A percentile compares a stretch with the other conserved stretches of the same genome.
These are phyloP conservation scores for Leccinum sublutescens DNA, from an alignment of 768 basidiomycete genomes.

Conservation along the genomic window DNA sequence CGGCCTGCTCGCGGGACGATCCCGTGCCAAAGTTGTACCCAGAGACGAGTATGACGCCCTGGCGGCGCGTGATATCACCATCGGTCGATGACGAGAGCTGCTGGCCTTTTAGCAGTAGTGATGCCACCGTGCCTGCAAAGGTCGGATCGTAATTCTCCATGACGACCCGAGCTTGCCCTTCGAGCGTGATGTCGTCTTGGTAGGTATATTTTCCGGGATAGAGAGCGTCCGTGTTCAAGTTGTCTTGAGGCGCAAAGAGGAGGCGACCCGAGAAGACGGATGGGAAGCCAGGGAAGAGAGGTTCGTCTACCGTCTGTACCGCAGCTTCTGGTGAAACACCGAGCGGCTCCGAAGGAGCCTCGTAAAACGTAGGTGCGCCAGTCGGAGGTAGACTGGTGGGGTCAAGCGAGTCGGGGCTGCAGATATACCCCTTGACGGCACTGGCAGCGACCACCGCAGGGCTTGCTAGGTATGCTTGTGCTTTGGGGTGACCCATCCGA, in stretches of 20 bases:
- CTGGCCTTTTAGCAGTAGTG: conserved; percentile 35
- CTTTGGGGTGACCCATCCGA: conserved; percentile 95
- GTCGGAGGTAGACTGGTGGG: conserved; percentile 46
- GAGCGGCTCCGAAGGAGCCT: conserved; percentile 34
- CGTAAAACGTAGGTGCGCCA: conserved; percentile 57
- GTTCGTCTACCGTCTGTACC: conserved; percentile 43
- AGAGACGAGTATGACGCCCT: conserved; percentile 79
- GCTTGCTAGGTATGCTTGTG: conserved; percentile 92
- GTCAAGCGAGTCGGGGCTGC: conserved; percentile 72
- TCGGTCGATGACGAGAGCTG: conserved; percentile 16
- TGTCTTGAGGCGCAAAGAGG: conserved; percentile 95
- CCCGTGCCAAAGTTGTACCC: conserved; percentile 99
- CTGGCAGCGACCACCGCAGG: conserved; percentile 97
- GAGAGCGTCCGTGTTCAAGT: conserved; percentile 96
- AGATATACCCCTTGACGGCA: conserved; percentile 89
- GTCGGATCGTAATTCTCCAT: conserved; percentile 99
- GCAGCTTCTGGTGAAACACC: conserved; percentile 30
- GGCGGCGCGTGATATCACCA: conserved; percentile 37
- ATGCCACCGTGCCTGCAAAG: conserved; percentile 71
- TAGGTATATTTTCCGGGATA: conserved; percentile 99
- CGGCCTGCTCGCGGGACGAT: conserved; percentile 97
- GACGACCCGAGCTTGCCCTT: conserved; percentile 90
- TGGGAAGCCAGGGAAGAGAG: conserved; percentile 82
- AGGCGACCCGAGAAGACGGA: conserved; percentile 75
- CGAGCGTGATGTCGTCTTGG: conserved; percentile 97